Evolutionary conservation across 2,329 filamentous ascomycete species (phyloP).

Genomic region (Diaporthe vexans): DNA sequence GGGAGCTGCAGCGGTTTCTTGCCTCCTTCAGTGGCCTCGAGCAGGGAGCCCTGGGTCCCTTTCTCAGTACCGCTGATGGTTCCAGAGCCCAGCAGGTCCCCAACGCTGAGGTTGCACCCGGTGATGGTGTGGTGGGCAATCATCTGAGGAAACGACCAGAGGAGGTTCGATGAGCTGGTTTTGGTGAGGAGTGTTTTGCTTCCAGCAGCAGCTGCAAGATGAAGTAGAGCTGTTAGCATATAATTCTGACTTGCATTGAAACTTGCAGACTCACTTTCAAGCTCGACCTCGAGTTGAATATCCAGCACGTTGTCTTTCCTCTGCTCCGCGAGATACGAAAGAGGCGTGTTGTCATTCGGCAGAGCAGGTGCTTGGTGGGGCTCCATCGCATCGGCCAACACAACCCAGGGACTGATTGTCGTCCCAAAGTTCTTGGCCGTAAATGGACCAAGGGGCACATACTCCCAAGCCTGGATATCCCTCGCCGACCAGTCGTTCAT

Average conservation of each 20-base stretch:
- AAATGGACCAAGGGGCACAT: conserved; percentile 73
- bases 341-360: conserved; percentile 53
- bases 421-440: conserved; percentile 74
- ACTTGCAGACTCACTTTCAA: conserved; percentile 52
- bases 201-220: conserved; percentile 38
- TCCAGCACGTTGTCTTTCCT: conserved; percentile 52
- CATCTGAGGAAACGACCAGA: conserved; percentile 90
- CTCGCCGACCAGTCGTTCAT: conserved; percentile 76
- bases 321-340: conserved; percentile 70
- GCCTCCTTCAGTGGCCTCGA: conserved; percentile 28
- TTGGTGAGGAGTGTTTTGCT: conserved; percentile 47
- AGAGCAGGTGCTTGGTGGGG: conserved; percentile 46
- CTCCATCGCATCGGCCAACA: conserved; percentile 70
- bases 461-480: conserved; percentile 74
- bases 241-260: too few relatives aligned
- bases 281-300: conserved; percentile 56
- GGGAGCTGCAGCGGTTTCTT: conserved; percentile 14
- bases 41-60: conserved; percentile 26
- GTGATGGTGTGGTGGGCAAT: conserved; percentile 81
- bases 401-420: conserved; percentile 73
- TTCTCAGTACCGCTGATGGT: conserved; percentile 29
- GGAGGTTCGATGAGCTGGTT: conserved; percentile 62
- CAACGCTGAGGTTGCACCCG: conserved; percentile 29
- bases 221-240: too few relatives aligned
- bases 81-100: conserved; percentile 29